These are phyloP conservation scores for Lepidium africanum DNA, from an alignment of 345 rosid species.

Conservation along the genomic window DNA sequence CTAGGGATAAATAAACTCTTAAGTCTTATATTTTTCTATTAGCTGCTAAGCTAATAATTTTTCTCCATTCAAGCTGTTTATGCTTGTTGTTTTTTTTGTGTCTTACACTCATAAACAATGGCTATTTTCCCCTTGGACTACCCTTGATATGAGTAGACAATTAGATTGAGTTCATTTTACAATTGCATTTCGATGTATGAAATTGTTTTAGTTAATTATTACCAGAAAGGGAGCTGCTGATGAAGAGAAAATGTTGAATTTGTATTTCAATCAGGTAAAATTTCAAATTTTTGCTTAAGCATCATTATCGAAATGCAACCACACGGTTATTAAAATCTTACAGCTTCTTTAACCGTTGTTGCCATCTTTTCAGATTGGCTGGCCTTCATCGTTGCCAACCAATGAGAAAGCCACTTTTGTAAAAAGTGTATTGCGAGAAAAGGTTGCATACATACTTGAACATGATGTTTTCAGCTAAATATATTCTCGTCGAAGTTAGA, in stretches of 20 bases:
- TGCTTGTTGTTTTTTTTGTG: neutral
- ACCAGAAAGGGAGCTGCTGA: conserved; percentile 73
- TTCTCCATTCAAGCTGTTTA: neutral
- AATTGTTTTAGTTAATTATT: neutral
- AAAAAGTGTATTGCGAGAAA: conserved; percentile 60
- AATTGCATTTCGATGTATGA: neutral
- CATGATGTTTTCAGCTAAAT: neutral
- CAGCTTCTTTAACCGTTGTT: neutral
- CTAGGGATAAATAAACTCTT: too few species aligned
- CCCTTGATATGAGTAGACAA: neutral
- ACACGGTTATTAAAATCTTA: neutral
- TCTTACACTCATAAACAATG: neutral
- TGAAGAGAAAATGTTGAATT: conserved; percentile 83
- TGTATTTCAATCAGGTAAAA: conserved; percentile 70
- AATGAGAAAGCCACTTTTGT: conserved; percentile 66
- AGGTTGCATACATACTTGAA: conserved; percentile 40
- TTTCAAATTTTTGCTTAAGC: neutral
- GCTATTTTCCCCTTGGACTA: neutral
- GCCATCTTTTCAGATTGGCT: conserved; percentile 67
- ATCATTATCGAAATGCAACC: neutral
- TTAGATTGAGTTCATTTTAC: neutral
- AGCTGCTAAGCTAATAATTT: neutral
- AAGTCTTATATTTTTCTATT: too few species aligned
- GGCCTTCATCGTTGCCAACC: conserved; percentile 93
- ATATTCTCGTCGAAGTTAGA: neutral